Conservation (phyloP, 345 rosid species). For the Gossypium herbaceum region DNA sequence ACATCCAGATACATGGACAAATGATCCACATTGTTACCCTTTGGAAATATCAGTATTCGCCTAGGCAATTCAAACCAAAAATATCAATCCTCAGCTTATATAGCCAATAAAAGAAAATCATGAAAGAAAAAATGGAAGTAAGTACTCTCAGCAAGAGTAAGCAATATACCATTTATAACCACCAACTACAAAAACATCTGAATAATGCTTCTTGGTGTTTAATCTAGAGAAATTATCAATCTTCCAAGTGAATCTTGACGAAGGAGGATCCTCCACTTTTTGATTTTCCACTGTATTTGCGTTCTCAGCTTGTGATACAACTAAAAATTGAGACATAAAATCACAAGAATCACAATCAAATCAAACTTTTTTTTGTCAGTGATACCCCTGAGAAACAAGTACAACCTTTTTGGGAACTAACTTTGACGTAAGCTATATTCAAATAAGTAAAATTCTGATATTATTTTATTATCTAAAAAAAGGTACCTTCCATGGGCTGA, state of each 20-base stretch:
- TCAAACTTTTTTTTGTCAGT: not conserved
- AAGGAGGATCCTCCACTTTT: constrained; percentile 74
- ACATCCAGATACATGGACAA: constrained; percentile 96
- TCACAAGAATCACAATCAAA: not conserved
- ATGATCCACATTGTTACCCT: constrained; percentile 83
- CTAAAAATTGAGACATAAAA: constrained; percentile 7
- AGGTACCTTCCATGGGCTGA: constrained; percentile 76
- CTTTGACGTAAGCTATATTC: not conserved
- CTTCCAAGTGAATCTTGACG: constrained; percentile 76
- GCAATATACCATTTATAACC: constrained; percentile 74
- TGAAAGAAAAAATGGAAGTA: not conserved
- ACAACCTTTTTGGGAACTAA: not conserved
- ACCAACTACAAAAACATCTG: constrained; percentile 72
- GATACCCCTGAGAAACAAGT: constrained; percentile 3
- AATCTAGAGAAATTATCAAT: constrained; percentile 68
- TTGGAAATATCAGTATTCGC: constrained; percentile 85
- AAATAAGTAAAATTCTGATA: not conserved
- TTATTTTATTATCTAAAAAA: not conserved
- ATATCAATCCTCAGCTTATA: constrained; percentile 8
- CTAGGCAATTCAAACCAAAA: constrained; percentile 31
- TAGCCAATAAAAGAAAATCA: not conserved
- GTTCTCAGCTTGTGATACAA: constrained; percentile 49
- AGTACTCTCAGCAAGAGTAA: constrained; percentile 4
- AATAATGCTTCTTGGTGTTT: constrained; percentile 70
- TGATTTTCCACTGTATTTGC: constrained; percentile 62